A percentile compares a stretch with the other conserved stretches of the same genome.
phyloP scores from a whole-genome alignment of 2,329 filamentous ascomycete genomes.

The Aspergillus floridensis region DNA sequence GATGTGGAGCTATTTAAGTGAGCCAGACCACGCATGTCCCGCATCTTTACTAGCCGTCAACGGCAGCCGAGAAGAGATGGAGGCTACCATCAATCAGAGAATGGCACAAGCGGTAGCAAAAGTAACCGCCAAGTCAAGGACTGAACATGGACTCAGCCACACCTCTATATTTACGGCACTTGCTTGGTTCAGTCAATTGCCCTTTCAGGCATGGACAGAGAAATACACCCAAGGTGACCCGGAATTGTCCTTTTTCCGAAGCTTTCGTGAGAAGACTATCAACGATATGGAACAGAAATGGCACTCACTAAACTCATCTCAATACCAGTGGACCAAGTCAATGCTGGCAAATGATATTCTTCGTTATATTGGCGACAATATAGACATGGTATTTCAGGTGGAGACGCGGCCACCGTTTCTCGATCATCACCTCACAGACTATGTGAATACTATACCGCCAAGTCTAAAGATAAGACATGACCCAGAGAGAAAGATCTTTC shows the following conservation, averaged over 20 bases:
- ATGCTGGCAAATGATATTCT: background rate
- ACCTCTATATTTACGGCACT: slow-evolving; percentile 37
- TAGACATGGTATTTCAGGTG: background rate
- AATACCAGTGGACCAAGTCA: background rate
- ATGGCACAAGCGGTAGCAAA: background rate
- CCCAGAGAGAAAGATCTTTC: background rate
- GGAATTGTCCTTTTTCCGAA: slow-evolving; percentile 15
- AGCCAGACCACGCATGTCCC: slow-evolving; percentile 45
- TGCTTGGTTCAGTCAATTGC: slow-evolving; percentile 33
- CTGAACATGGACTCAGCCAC: slow-evolving; percentile 40
- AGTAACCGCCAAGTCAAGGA: slow-evolving; percentile 21
- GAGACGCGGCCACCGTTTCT: background rate
- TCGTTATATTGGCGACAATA: background rate
- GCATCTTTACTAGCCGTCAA: slow-evolving; percentile 22
- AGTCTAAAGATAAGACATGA: background rate
- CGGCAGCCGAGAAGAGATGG: slow-evolving; percentile 2
- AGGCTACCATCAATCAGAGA: background rate
- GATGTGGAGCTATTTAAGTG: slow-evolving; percentile 49
- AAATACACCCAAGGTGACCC: slow-evolving; percentile 10
- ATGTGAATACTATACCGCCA: background rate
- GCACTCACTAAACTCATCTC: slow-evolving; percentile 32
- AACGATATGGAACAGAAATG: slow-evolving; percentile 25
- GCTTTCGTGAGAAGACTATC: slow-evolving; percentile 3
- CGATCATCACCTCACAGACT: background rate
- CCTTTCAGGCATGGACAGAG: slow-evolving; percentile 37